Conservation (phyloP, 176 grass and related monocot species). For the Elaeis guineensis region DNA sequence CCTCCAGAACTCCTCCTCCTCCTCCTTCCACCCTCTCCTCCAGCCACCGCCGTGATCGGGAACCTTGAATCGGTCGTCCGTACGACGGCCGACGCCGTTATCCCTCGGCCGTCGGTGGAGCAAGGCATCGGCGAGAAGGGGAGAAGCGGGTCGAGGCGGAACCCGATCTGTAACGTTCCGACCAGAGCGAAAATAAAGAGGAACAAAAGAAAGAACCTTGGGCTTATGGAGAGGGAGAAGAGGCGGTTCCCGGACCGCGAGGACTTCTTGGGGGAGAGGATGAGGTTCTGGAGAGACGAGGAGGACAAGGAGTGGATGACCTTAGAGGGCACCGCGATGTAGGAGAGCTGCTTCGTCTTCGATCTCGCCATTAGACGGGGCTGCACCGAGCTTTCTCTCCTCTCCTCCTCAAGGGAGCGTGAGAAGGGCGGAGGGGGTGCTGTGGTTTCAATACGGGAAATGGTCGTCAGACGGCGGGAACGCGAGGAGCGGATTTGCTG, state of each 20-base stretch:
- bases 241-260: not conserved
- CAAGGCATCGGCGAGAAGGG: conserved; percentile 21
- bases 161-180: conserved; percentile 15
- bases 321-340: conserved; percentile 33
- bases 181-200: conserved; percentile 24
- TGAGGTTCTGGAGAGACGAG: conserved; percentile 10
- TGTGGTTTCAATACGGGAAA: not conserved
- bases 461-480: conserved; percentile 1
- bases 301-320: conserved; percentile 19
- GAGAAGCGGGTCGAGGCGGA: conserved; percentile 26
- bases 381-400: not conserved
- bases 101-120: not conserved
- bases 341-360: conserved; percentile 25
- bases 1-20: conserved; percentile 28
- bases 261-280: conserved; percentile 13
- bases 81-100: too few species aligned
- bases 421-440: not conserved
- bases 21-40: not conserved
- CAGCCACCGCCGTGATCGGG: not conserved
- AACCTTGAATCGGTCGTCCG: too few species aligned
- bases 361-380: conserved; percentile 20
- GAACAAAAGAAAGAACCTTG: conserved; percentile 8
- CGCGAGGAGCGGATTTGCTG: not conserved
- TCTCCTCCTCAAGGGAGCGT: not conserved
- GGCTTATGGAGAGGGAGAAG: not conserved